Base-by-base conservation (phyloP, 148 eudicot genomes). In the Chenopodium formosanum region DNA sequence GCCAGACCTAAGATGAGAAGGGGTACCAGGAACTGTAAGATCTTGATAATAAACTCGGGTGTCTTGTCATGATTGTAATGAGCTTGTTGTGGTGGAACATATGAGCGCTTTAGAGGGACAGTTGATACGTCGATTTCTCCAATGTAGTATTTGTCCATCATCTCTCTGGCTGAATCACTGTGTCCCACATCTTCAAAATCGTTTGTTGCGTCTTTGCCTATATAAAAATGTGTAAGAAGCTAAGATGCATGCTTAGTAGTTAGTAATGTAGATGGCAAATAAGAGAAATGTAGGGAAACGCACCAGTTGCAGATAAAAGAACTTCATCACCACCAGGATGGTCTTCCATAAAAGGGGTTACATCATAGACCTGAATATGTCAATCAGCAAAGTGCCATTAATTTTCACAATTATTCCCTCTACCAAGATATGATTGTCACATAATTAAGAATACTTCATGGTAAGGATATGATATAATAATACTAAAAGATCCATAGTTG, bases 301-400 rank as follows among this genome's bases (percentile, higher is more conserved):
- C 60, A 94, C 98, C 98, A 27, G 98, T 91, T 80, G 98, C 94
- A 37, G 98, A 84, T 34, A 94, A 91, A 88, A 94, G 80, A 74
- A 94, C 97, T 87, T 93, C 97, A 85, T 93, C 98, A 48, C 98
- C 98, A 83, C 98, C 97, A 29, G 98, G 98, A 83, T 94, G 98
- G 86, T 94, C 98, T 23, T 93, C 97, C 98, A 94, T 91, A 86
- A 94, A 94, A 22, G 91, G 90, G 50, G 93, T 93, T 64, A 94
- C 95, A 83, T 94, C 95, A 86, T 94, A 94, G 60, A 94, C 98
- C 98, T 94, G 92, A 68, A 73, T 22, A 40, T 53, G 19, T 37
- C 56, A 82, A 65, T 66, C 50, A 73, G 32, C 74, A 70, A 29
- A 29, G 23, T 32, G 19, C 67, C 83, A 50, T 22, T 29, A 27